These are phyloP conservation scores for Phaeomoniella chlamydospora DNA, from an alignment of 2,329 filamentous ascomycete genomes.

Conservation along the genomic window DNA sequence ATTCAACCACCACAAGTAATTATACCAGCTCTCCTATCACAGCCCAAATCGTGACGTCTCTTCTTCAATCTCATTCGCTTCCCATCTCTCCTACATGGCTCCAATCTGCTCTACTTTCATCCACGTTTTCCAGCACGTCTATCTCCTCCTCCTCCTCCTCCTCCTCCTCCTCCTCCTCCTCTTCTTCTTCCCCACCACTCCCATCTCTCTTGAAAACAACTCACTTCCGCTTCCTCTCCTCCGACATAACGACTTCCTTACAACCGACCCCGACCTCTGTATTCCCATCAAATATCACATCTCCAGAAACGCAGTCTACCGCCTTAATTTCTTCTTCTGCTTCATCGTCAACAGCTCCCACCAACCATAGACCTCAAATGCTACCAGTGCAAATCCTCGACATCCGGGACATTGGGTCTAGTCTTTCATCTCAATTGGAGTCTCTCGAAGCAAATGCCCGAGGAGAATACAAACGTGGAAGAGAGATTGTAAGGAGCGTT, in stretches of 20 bases:
- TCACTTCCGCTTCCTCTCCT: constrained; percentile 62
- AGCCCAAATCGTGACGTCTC: not conserved
- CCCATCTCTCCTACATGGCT: constrained; percentile 20
- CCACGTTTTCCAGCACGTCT: constrained; percentile 38
- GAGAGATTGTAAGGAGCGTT: constrained; percentile 67
- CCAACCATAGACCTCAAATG: too few relatives aligned
- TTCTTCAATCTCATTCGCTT: constrained; percentile 6
- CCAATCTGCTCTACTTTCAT: constrained; percentile 2
- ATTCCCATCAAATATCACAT: constrained; percentile 42
- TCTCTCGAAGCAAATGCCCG: constrained; percentile 41
- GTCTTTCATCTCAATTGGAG: constrained; percentile 78
- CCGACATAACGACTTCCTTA: constrained; percentile 57
- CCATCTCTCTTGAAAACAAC: constrained; percentile 65
- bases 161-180: constrained; percentile 51
- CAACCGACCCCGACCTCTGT: constrained; percentile 22
- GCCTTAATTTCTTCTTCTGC: constrained; percentile 42
- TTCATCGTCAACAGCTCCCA: constrained; percentile 51
- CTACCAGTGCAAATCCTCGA: constrained; percentile 83
- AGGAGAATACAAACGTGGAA: constrained; percentile 41
- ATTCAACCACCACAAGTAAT: not conserved
- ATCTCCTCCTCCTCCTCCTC: constrained; percentile 40
- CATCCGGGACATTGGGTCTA: constrained; percentile 66
- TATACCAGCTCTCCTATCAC: not conserved
- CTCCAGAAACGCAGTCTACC: constrained; percentile 28
- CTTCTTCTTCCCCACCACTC: constrained; percentile 40